Base-by-base conservation (phyloP, 2,329 filamentous ascomycete genomes). In the Tolypocladium tundrense region DNA sequence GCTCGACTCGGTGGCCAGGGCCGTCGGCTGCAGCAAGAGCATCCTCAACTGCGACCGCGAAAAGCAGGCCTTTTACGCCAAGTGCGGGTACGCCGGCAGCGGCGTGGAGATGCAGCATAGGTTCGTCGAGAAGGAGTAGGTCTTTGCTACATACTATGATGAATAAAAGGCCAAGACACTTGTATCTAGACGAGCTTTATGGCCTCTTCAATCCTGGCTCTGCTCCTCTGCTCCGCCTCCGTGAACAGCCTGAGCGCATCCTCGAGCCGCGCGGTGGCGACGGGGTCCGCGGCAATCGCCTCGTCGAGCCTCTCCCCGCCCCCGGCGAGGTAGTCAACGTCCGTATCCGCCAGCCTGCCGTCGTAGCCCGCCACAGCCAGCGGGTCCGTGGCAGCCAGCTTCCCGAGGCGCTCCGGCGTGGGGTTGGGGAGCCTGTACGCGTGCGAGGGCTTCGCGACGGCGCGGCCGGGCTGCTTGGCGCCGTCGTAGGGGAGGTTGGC, bases 31-130 rank as follows among this genome's bases (percentile, higher is more conserved):
- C 70, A 91, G 91, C 69, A 93, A 88, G 82, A 87, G 80, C 48
- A 91, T 92, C 60, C 77, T 93, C 57, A 89, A 93, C 67, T 93
- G 90, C 72, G 88, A 85, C 13, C 86, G 89, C 69, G 79, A 83
- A 54, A 93, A 92, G 60, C 87, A 90, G 69, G 86, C 86, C 0
- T 93, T 94, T 73, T 94, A 93, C 68, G 79, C 63, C 27, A 73
- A 65, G 41, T 69, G 67, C 54, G 66, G 66, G 10, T 69, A 67
- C 55, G 33, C 43, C 3, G 19, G 53, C 16, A 54, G 58, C 1
- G 60, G 61, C 13, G 57, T 58, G 43, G 64, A 66, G 54, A 66
- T 66, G 64, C 54, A 59, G 43, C 63, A 60, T 35, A 6, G 42
- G 2, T 62, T 60, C 31, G 51, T 39, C 48, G 41, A 35, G 1